phyloP scores from a whole-genome alignment of 2,329 filamentous ascomycete genomes.

The Alternaria triticimaculans region DNA sequence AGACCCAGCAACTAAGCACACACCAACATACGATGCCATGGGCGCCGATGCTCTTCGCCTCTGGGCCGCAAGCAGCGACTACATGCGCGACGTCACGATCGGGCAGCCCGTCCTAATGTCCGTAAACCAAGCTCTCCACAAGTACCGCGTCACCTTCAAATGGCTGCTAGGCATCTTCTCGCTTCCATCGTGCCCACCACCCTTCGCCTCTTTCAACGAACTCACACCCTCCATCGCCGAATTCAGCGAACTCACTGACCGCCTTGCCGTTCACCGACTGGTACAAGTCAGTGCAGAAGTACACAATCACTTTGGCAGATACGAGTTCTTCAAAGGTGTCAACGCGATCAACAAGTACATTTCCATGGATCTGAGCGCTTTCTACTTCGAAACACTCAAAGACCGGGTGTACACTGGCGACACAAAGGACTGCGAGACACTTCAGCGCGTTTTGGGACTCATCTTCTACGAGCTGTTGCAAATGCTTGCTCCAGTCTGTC shows the following conservation, averaged over 20 bases:
- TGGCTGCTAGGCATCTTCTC: constrained; percentile 77
- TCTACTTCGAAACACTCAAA: constrained; percentile 93
- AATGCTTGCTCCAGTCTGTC: constrained; percentile 82
- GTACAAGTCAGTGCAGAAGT: constrained; percentile 69
- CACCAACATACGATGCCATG: constrained; percentile 68
- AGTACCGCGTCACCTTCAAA: constrained; percentile 88
- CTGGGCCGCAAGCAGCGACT: constrained; percentile 92
- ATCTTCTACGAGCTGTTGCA: constrained; percentile 76
- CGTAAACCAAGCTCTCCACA: constrained; percentile 78
- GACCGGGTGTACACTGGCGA: constrained; percentile 88
- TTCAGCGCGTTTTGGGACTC: constrained; percentile 63
- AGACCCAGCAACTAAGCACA: constrained; percentile 39
- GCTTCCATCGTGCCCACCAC: constrained; percentile 49
- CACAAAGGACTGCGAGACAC: constrained; percentile 64
- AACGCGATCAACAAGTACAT: constrained; percentile 80
- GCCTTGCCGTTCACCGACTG: constrained; percentile 79
- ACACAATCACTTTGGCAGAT: constrained; percentile 68
- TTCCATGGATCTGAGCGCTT: constrained; percentile 82
- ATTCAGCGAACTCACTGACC: constrained; percentile 47
- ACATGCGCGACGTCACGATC: constrained; percentile 84
- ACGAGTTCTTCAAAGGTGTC: constrained; percentile 83
- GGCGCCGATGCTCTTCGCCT: constrained; percentile 87
- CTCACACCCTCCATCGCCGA: constrained; percentile 16
- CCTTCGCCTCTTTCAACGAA: constrained; percentile 31
- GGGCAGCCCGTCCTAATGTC: constrained; percentile 78